Evolutionary conservation across 208 protist species (phyloP).

Genomic region (Crithidia fasciculata): DNA sequence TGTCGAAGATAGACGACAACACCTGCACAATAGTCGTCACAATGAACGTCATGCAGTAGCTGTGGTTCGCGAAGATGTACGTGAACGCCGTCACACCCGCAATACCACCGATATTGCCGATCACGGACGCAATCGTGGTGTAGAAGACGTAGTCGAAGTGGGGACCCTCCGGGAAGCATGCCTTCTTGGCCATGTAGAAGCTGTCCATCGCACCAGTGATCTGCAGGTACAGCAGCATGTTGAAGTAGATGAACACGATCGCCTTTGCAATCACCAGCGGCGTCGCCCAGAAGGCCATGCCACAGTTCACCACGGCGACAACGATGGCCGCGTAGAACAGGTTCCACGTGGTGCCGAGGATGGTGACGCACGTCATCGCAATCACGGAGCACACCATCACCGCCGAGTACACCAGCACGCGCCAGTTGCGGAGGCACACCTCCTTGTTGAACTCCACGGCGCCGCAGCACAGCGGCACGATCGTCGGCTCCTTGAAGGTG

Average conservation of each 20-base stretch:
- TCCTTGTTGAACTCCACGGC: constrained; percentile 62
- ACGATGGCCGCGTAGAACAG: constrained; percentile 29
- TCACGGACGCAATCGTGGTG: constrained; percentile 40
- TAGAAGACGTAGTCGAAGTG: constrained; percentile 68
- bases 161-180: constrained; percentile 54
- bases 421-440: constrained; percentile 47
- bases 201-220: constrained; percentile 49
- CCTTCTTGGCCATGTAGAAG: constrained; percentile 45
- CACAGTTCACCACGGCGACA: constrained; percentile 34
- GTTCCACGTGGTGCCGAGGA: constrained; percentile 31
- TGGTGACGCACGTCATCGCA: constrained; percentile 33
- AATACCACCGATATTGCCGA: constrained; percentile 47
- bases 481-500: background rate
- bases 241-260: constrained; percentile 55
- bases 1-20: constrained; percentile 55
- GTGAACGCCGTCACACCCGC: constrained; percentile 52
- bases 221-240: constrained; percentile 52
- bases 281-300: constrained; percentile 49
- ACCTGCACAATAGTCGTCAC: constrained; percentile 52
- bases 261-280: constrained; percentile 53
- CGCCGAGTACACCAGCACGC: constrained; percentile 45
- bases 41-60: constrained; percentile 65
- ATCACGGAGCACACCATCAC: constrained; percentile 48
- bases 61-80: constrained; percentile 57
- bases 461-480: constrained; percentile 31